Percentiles rank a stretch among this genome's conserved stretches.
Conservation (phyloP, 2,329 filamentous ascomycete genomes). For the Fusarium tupiense region DNA sequence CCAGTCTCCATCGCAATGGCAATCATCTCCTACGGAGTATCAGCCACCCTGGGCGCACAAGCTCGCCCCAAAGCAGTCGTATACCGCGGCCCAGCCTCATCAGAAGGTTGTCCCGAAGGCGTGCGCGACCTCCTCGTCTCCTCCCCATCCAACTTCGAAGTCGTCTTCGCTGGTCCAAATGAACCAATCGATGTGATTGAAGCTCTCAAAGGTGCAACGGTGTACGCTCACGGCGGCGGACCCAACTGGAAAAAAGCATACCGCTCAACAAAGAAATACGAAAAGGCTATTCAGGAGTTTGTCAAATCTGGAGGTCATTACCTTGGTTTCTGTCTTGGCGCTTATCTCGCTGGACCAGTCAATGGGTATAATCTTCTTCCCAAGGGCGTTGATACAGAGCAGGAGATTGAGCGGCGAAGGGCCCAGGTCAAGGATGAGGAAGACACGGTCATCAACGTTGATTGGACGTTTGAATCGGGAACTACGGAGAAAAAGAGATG, state of each 20-base stretch:
- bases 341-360: background rate
- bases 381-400: background rate
- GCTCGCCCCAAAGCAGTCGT: slow-evolving; percentile 4
- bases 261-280: background rate
- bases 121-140: background rate
- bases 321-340: background rate
- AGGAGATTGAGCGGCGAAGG: background rate
- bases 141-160: background rate
- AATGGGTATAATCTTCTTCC: slow-evolving; percentile 3
- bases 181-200: background rate
- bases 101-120: background rate
- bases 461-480: background rate
- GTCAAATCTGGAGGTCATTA: background rate
- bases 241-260: slow-evolving; percentile 2
- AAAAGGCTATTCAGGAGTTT: background rate
- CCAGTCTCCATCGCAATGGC: background rate
- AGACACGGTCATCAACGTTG: background rate
- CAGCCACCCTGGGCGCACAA: background rate
- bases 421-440: background rate
- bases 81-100: slow-evolving; percentile 11
- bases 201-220: background rate
- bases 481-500: background rate
- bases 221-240: slow-evolving; percentile 1
- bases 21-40: background rate
- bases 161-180: background rate